Base-by-base conservation (phyloP, 805 yeast species). In the Lipomyces sp. region DNA sequence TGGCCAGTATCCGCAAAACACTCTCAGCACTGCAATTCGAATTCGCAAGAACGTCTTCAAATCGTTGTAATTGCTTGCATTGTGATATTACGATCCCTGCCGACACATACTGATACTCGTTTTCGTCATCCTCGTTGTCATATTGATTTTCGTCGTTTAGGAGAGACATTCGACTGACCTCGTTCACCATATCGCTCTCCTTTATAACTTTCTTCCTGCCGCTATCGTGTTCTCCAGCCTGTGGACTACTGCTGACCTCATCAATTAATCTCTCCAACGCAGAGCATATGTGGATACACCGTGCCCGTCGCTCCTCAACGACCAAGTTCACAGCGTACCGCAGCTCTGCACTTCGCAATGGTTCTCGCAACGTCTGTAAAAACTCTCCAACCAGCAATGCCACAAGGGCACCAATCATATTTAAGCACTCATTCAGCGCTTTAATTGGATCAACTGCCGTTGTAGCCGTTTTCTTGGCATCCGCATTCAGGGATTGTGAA, bases 31-130 rank as follows among this genome's bases (percentile, higher is more conserved):
- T 42, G 48, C 48, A 15, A 32, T 24, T 51, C 35, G 35, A 51
- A 29, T 24, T 15, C 15, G 58, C 55, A 10, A 63, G 55, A n/a
- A 10, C 24, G 30, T 62, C 58, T 29, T 67, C 70, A 48, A 64
- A 60, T 37, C 54, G 42, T 11, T 50, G 53, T 24, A 67, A 53
- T 18, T 30, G 32, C 35, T 53, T 55, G 56, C 65, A 60, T 50
- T 64, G 59, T 11, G 53, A 30, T 2, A 67, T 48, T 2, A 62
- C 64, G n/a, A 64, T 50, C 13, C 69, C 70, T 13, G 69, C 60
- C 3, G 66, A 57, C 15, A 67, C 64, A 45, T 67, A 67, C 50
- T 60, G 53, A 33, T 50, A 62, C 1, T 45, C 58, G n/a, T 37
- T 11, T 29, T 33, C 35, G 18, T 54, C 63, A 3, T 32, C 57